A percentile compares a stretch with the other conserved stretches of the same genome.
Conservation (phyloP, 352 stramenopile genomes). For the Pythium sukuiense region DNA sequence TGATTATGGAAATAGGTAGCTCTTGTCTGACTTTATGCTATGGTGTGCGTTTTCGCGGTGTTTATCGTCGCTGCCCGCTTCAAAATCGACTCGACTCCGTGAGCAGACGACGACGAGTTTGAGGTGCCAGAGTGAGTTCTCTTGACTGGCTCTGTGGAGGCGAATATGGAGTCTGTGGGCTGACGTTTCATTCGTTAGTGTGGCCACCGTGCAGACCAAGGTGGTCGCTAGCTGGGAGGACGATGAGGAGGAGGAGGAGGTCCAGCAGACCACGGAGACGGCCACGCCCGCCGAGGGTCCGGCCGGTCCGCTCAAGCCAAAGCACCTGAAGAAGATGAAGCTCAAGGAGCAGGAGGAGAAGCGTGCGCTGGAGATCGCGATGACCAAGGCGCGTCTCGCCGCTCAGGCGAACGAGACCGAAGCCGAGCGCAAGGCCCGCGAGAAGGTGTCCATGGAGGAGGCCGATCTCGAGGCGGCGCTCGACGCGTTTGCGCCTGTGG, state of each 20-base stretch:
- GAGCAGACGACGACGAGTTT: conserved; percentile 80
- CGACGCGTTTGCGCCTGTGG: conserved; percentile 64
- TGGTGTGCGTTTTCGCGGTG: background rate
- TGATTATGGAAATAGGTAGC: background rate
- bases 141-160: background rate
- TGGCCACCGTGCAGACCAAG: conserved; percentile 40
- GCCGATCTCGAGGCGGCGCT: conserved; percentile 77
- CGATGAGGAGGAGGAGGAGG: conserved; percentile 58
- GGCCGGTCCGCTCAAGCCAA: conserved; percentile 74
- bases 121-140: conserved; percentile 59
- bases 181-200: conserved; percentile 7
- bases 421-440: conserved; percentile 58
- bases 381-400: conserved; percentile 72
- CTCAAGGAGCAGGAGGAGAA: conserved; percentile 87
- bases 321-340: conserved; percentile 88
- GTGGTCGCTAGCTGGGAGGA: conserved; percentile 74
- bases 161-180: background rate
- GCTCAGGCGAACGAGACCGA: conserved; percentile 67
- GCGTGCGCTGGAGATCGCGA: conserved; percentile 68
- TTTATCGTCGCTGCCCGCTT: background rate
- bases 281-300: conserved; percentile 27
- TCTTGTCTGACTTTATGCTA: conserved; percentile 9
- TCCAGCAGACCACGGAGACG: conserved; percentile 13
- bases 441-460: conserved; percentile 59
- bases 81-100: background rate